Evolutionary conservation across 2,329 filamentous ascomycete genomes (phyloP), one percentile per base, ranked within the genome.

Genomic region (Cercospora sp.): DNA sequence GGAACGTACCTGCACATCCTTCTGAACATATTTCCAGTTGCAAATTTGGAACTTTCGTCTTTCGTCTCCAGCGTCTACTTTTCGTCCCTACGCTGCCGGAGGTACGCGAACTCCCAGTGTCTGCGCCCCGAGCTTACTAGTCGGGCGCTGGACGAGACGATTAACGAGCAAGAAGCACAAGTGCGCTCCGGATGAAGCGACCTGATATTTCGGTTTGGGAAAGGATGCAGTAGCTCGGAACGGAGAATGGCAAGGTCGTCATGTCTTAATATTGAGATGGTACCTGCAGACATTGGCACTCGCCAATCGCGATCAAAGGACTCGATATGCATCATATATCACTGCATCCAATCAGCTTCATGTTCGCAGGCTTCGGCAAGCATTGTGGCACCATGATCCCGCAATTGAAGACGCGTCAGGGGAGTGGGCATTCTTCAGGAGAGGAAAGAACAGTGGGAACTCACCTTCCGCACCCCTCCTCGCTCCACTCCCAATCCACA

Each of bases 251-350:
- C 20, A 30, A 23, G 23, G 10, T 5, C 6, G 12, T 26, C 10
- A 16, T 26, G n/a, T 12, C 23, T 6, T 16, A 53, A 13, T 53
- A 28, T 10, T n/a, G 23, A n/a, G 26, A 3, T 16, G 26, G 3
- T 7, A 16, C 7, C 13, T 8, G 13, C 13, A 12, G 20, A 20
- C 10, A 3, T 9, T 23, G 20, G 45, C 18, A 51, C 45, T 23
- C 18, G 45, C 20, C 18, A 23, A 20, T 23, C 45, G 20, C 18
- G 48, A 13, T 28, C 23, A 65, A 5, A 51, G 13, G 33, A 71
- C 67, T 18, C 69, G 64, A 39, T 71, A 71, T 26, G 67, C 67
- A 53, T 71, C 69, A 31, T 71, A 71, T 28, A 71, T 69, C n/a
- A 71, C 69, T 71, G 13, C 18, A n/a, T 36, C 55, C 30, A 36